Evolutionary conservation across 371 early-diverging fungal genomes (phyloP), one percentile per base, ranked within the genome.

Genomic region (Zychaea mexicana): DNA sequence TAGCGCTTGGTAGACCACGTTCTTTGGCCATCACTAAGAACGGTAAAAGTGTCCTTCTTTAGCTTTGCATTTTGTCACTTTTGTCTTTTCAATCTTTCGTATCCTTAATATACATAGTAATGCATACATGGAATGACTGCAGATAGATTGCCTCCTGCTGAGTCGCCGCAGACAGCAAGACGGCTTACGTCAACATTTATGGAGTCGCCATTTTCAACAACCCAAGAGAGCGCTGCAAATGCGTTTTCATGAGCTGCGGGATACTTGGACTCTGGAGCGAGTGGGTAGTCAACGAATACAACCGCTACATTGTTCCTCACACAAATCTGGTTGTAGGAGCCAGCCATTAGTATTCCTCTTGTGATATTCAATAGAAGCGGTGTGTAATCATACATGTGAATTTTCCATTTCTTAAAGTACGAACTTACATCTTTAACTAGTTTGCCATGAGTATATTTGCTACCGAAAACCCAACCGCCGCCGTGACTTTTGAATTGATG

Each of bases 211-310:
- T 69, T 61, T 10, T 52, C 63, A 38, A 56, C 22, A 17, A 66
- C 52, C 66, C 69, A 72, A 22, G 55, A 24, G 5, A 67, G 32
- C 4, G 73, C 68, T 8, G 57, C 60, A 49, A 71, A 54, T 22
- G 68, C 69, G 27, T 78, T 69, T 12, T 78, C 67, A 21, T 68
- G 42, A 2, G 67, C 68, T n/a, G 55, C 52, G 15, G 78, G 78
- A 32, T 60, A 78, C 2, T 61, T 66, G 12, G n/a, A 47, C 30
- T 78, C 78, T 2, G 78, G 74, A 9, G 66, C 64, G 3, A 74
- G 46, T 15, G 61, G 49, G 33, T 72, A 72, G 22, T 72, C 66
- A 3, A 72, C 61, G 56, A 72, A 72, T 2, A 68, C 60, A 12
- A 68, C 52, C 1, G 64, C 68, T 8, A 62, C 68, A 33, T 66